Evolutionary conservation across 306 rosid species (phyloP), one percentile per base, ranked within the genome.

Genomic region (Quercus robur): DNA sequence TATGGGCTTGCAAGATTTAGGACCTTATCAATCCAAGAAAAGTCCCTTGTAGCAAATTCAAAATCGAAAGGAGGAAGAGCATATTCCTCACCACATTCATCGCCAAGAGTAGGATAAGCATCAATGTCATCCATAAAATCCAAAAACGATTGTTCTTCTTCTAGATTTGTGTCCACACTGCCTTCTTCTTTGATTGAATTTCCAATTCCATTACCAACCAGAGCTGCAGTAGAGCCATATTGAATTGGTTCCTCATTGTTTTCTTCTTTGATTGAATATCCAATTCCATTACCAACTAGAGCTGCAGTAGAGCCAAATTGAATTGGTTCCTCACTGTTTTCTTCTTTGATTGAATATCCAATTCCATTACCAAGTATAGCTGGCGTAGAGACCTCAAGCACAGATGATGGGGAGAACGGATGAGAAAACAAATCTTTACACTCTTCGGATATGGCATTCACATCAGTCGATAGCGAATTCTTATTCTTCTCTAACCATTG

Each of bases 11-110:
- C 75, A 76, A 63, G 64, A 63, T 82, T 75, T 51, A 78, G 35
- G 70, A 85, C 78, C 71, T 86, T 91, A 71, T 90, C 89, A 75
- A 87, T 75, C 92, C 97, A 89, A 51, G 75, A 70, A 28, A 93
- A 82, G 51, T 82, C 84, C 71, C 35, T 64, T 52, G 66, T 86
- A 49, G 69, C 79, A 41, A 84, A 86, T 73, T 59, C 84, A 20
- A 63, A 8, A 19, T 86, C 86, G 25, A 82, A 51, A 1, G 75
- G 20, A 1, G 95, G 88, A 84, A 88, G 89, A 80, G 19, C 57
- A 35, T 55, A 56, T 31, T 71, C 80, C 74, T 81, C 82, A 9
- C 76, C 76, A 23, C 78, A 58, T 73, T 66, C 76, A 6, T 62
- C 59, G 21, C 71, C 54, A 83, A 77, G 77, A 58, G 33, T 52